Evolutionary conservation across 805 yeast genomes (phyloP).

Genomic region (Saturnispora gosingensis): DNA sequence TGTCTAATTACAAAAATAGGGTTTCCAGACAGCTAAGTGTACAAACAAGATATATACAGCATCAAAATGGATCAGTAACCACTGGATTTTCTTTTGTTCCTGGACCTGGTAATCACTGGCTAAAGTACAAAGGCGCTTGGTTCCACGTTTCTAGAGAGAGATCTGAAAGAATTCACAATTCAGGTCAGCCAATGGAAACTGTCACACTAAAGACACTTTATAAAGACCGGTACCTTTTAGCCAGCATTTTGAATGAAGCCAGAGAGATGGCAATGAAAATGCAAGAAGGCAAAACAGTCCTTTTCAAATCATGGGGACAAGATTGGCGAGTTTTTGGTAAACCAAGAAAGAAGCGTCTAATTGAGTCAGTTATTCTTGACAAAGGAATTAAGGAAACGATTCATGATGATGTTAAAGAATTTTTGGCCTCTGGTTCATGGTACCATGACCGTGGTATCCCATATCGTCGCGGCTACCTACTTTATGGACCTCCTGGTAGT

Average conservation of each 20-base stretch:
- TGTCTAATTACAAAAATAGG: constrained; percentile 72
- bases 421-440: constrained; percentile 77
- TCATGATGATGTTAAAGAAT: constrained; percentile 67
- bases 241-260: constrained; percentile 67
- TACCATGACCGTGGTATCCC: constrained; percentile 96
- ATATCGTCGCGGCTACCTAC: constrained; percentile 84
- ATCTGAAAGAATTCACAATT: constrained; percentile 80
- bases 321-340: constrained; percentile 98
- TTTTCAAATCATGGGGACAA: constrained; percentile 93
- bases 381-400: constrained; percentile 59
- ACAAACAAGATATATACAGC: constrained; percentile 78
- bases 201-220: constrained; percentile 88
- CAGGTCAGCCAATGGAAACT: constrained; percentile 93
- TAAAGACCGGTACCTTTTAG: constrained; percentile 64
- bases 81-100: constrained; percentile 90
- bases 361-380: constrained; percentile 83
- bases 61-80: constrained; percentile 83
- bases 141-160: constrained; percentile 86
- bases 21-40: constrained; percentile 80
- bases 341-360: constrained; percentile 76
- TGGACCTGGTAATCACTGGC: constrained; percentile 92
- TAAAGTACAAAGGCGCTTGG: constrained; percentile 77
- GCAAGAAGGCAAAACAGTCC: constrained; percentile 88
- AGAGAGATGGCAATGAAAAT: constrained; percentile 69
- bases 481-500: constrained; percentile 96